phyloP scores from a whole-genome alignment of 1,284 basidiomycete genomes.

The Sporisorium scitamineum region DNA sequence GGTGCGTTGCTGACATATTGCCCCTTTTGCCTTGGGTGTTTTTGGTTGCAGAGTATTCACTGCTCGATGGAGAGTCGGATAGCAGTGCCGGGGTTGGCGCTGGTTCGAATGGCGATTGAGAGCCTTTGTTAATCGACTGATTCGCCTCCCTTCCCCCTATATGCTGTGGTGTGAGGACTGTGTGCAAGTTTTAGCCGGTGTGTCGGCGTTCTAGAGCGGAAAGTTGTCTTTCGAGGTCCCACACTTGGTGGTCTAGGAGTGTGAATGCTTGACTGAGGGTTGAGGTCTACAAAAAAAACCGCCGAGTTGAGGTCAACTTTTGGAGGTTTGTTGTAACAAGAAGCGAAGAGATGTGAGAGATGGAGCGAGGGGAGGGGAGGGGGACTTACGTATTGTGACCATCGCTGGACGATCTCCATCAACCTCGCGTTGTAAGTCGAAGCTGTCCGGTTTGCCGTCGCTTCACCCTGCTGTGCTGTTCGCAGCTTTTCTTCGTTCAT shows the following conservation, averaged over 20 bases:
- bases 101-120: background rate
- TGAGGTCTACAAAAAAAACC: constrained; percentile 1
- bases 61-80: constrained; percentile 1
- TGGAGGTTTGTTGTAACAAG: too few relatives aligned
- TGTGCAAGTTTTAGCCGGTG: background rate
- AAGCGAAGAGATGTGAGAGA: too few relatives aligned
- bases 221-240: constrained; percentile 6
- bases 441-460: background rate
- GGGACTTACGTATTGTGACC: background rate
- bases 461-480: background rate
- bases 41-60: background rate
- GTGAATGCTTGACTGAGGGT: constrained; percentile 17
- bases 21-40: background rate
- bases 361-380: background rate
- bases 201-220: background rate
- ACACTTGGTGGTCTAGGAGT: constrained; percentile 9
- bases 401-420: background rate
- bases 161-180: too few relatives aligned
- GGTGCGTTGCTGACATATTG: background rate
- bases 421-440: background rate
- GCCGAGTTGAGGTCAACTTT: background rate
- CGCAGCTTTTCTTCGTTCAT: background rate
- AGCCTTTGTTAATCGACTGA: background rate
- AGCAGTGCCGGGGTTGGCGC: background rate
- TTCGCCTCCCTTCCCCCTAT: too few relatives aligned